Conservation (phyloP, 495 filamentous ascomycete genomes). For the Astrothelium macrocarpum region DNA sequence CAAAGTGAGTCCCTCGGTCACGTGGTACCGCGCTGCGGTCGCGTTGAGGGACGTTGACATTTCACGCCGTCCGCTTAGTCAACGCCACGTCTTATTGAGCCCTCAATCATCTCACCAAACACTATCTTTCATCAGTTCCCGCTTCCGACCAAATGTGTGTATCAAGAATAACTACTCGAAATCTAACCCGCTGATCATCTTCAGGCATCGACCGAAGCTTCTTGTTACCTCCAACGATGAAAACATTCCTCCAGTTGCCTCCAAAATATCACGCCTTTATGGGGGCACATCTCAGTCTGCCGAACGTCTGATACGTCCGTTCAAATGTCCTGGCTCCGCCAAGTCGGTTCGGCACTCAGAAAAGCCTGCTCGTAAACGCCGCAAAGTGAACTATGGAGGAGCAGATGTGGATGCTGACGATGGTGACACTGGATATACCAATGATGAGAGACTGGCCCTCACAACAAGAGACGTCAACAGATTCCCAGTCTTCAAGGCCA, state of each 20-base stretch:
- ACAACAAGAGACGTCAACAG: conserved; percentile 81
- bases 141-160: background rate
- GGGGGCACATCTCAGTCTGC: conserved; percentile 42
- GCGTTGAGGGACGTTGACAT: background rate
- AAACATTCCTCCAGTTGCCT: background rate
- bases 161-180: background rate
- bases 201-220: conserved; percentile 12
- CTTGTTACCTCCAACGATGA: background rate
- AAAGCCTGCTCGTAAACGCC: conserved; percentile 73
- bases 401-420: conserved; percentile 64
- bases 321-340: conserved; percentile 85
- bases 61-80: background rate
- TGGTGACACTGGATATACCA: conserved; percentile 73
- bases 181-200: background rate
- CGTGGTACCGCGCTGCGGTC: too few relatives aligned
- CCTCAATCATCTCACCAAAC: background rate
- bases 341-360: conserved; percentile 60
- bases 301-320: conserved; percentile 73
- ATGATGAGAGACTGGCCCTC: conserved; percentile 76
- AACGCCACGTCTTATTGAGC: background rate
- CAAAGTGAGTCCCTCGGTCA: too few relatives aligned
- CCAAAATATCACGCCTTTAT: conserved; percentile 27
- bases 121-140: background rate
- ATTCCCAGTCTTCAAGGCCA: conserved; percentile 81
- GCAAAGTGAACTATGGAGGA: conserved; percentile 82